These are phyloP conservation scores for Filobasidium uniguttulatum DNA, from an alignment of 1,284 basidiomycete genomes.

Conservation along the genomic window DNA sequence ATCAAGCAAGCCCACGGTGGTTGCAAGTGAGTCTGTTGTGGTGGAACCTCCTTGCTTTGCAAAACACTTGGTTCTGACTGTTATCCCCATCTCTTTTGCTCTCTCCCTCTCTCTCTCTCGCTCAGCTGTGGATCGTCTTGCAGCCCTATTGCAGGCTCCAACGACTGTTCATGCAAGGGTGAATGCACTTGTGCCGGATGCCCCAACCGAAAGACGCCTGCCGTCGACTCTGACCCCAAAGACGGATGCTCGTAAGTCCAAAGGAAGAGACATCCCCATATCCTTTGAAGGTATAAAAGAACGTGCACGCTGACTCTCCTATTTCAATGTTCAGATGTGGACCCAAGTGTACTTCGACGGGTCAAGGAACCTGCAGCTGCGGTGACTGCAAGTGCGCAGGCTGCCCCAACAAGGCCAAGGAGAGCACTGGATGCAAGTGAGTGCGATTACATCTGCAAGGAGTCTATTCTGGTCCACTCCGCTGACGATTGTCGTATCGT, in stretches of 20 bases:
- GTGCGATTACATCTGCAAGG: not conserved
- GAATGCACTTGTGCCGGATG: not conserved
- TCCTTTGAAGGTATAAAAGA: too few relatives aligned
- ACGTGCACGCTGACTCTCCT: not conserved
- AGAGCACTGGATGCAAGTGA: not conserved
- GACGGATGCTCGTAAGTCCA: not conserved
- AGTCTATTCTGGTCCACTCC: not conserved
- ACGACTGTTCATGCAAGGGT: not conserved
- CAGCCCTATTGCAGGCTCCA: not conserved
- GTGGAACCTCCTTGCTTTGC: not conserved
- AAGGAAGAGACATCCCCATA: too few relatives aligned
- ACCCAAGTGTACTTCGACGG: not conserved
- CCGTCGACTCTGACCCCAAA: not conserved
- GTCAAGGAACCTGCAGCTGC: slow-evolving; percentile 36
- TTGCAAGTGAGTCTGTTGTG: slow-evolving; percentile 1
- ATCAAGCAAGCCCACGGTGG: not conserved
- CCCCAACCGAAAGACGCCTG: not conserved
- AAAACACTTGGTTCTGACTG: not conserved
- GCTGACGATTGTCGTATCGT: not conserved
- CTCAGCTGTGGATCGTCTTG: not conserved
- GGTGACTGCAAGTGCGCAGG: slow-evolving; percentile 10
- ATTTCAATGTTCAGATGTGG: not conserved
- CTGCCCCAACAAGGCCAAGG: slow-evolving; percentile 4
- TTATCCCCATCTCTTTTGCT: not conserved
- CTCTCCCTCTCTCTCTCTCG: not conserved